phyloP scores from a whole-genome alignment of 306 rosid genomes.

The Rosa chinensis region DNA sequence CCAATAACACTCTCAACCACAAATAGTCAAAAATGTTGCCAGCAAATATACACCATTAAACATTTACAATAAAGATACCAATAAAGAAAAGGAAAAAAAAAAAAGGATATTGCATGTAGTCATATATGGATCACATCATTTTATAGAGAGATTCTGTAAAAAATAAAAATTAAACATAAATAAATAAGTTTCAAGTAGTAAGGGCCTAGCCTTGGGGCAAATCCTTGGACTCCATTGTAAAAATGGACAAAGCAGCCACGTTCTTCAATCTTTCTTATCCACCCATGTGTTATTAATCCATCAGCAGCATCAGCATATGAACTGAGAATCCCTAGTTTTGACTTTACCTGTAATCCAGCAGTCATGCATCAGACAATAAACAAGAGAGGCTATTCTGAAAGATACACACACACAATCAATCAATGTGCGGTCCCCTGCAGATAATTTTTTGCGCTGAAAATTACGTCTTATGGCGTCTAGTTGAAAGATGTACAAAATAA shows the following conservation, averaged over 20 bases:
- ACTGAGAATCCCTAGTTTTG: slow-evolving; percentile 72
- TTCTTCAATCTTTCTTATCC: slow-evolving; percentile 88
- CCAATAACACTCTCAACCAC: background rate
- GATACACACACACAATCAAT: background rate
- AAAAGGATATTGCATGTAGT: background rate
- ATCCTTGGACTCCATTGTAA: slow-evolving; percentile 95
- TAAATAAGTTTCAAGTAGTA: slow-evolving; percentile 5
- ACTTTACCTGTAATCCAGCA: slow-evolving; percentile 65
- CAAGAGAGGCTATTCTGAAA: background rate
- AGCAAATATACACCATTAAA: background rate
- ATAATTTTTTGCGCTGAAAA: background rate
- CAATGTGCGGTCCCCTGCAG: background rate
- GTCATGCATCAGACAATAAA: slow-evolving; percentile 29
- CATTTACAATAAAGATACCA: slow-evolving; percentile 8
- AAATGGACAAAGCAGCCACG: slow-evolving; percentile 92
- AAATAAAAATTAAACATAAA: background rate
- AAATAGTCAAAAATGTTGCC: background rate
- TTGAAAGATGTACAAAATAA: background rate
- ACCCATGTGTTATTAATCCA: slow-evolving; percentile 90
- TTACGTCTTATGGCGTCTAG: background rate
- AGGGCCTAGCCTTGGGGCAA: slow-evolving; percentile 75
- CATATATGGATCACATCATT: background rate
- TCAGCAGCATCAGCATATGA: slow-evolving; percentile 75
- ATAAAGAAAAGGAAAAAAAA: background rate
- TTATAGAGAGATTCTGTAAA: background rate